A percentile compares a stretch with the other conserved stretches of the same genome.
Conservation (phyloP, 2,329 filamentous ascomycete genomes). For the Helotiales sp. region DNA sequence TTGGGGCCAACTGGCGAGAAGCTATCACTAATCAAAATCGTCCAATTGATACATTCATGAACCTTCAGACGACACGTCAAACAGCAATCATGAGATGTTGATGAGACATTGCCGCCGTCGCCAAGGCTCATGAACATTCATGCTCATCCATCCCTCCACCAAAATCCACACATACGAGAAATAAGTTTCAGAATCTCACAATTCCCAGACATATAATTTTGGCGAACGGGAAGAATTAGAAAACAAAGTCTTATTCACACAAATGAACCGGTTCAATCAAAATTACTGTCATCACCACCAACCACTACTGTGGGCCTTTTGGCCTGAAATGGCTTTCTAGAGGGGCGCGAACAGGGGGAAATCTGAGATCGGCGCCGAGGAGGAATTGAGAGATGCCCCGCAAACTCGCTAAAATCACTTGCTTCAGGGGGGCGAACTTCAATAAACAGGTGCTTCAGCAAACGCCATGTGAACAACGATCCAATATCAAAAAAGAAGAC, state of each 20-base stretch:
- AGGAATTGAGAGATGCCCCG: no score
- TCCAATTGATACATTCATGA: not conserved
- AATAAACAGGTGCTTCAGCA: not conserved
- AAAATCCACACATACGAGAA: not conserved
- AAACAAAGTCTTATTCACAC: not conserved
- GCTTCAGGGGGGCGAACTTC: not conserved
- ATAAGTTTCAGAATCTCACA: not conserved
- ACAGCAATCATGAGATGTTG: not conserved
- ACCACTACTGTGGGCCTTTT: not conserved
- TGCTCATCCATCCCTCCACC: not conserved
- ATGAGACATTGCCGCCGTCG: not conserved
- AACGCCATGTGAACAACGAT: not conserved
- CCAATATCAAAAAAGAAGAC: not conserved
- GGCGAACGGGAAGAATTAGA: not conserved
- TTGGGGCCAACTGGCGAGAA: not conserved
- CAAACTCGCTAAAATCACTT: not conserved
- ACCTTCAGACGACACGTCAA: constrained; percentile 3
- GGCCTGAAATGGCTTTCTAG: constrained; percentile 8
- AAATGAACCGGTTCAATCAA: not conserved
- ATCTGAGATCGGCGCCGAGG: no score
- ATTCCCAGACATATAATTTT: not conserved
- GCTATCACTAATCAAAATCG: not conserved
- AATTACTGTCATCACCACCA: not conserved
- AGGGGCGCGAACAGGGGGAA: no score
- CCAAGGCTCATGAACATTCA: not conserved